Conservation (phyloP, 129 eudicot species). For the Helianthus tuberosus region DNA sequence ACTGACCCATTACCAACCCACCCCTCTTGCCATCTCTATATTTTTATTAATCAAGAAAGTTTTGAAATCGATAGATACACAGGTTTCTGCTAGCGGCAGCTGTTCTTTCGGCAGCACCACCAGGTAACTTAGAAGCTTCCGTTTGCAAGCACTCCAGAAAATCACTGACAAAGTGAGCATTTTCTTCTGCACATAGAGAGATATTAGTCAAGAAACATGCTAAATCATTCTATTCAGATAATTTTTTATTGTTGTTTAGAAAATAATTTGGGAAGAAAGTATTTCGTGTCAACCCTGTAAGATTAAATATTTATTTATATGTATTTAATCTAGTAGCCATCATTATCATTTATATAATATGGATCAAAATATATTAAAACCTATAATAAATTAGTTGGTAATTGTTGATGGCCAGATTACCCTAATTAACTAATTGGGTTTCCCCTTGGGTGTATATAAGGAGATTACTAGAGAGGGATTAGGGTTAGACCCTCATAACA, state of each 20-base stretch:
- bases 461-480: too few relatives aligned
- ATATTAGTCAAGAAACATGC: slow-evolving; percentile 3
- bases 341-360: too few relatives aligned
- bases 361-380: too few relatives aligned
- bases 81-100: slow-evolving; percentile 51
- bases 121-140: slow-evolving; percentile 18
- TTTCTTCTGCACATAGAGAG: slow-evolving; percentile 52
- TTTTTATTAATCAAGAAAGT: not conserved
- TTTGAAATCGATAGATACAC: slow-evolving; percentile 41
- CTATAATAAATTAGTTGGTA: too few relatives aligned
- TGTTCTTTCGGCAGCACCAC: slow-evolving; percentile 43
- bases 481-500: too few relatives aligned
- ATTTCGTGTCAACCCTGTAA: not conserved
- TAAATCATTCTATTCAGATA: not conserved
- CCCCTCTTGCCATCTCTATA: not conserved
- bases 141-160: slow-evolving; percentile 55
- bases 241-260: not conserved
- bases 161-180: slow-evolving; percentile 55
- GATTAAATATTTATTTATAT: too few relatives aligned
- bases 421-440: too few relatives aligned
- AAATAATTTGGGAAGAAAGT: not conserved
- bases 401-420: too few relatives aligned
- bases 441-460: too few relatives aligned
- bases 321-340: too few relatives aligned
- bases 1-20: slow-evolving; percentile 2